Base-by-base conservation (phyloP, 371 early-diverging fungal species). In the Apophysomyces elegans region DNA sequence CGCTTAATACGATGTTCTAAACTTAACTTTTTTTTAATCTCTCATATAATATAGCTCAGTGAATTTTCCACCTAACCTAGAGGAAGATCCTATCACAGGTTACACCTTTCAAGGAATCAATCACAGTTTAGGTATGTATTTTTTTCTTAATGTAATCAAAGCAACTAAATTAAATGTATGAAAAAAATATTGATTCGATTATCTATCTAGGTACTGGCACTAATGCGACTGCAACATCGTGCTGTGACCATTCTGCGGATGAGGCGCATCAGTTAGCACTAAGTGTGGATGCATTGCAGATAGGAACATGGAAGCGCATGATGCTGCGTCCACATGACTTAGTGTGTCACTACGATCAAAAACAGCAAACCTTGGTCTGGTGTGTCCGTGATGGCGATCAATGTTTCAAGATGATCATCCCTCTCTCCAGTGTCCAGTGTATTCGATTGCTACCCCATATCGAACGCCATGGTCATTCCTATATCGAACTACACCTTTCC, bases 221-320 rank as follows among this genome's bases (percentile, higher is more conserved):
- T 26, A 26, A 26, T 26, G 32, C 32, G 3, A 26, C 32, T 26
- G 16, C 46, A 45, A 45, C 16, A 45, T 13, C 46, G 16, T 50
- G 54, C 54, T 50, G 54, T 50, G 54, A 50, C 21, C 21, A 9
- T 9, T 21, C 54, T 5, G 18, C 32, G 16, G 54, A 50, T 21
- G 21, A 50, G 11, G 21, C 54, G 21, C 16, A 21, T 26, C 54
- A 50, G 8, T 26, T 50, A 16, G 38, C 9, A 38, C 39, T 74
- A 8, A 58, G 71, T 68, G 85, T 76, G 21, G 84, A 87, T 56
- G 86, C 88, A 12, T 69, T 91, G 36, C 72, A 82, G 14, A 88
- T 91, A 59, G 92, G 92, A 56, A 86, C 83, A 7, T 91, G 92
- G 92, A 86, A 90, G 58, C 84, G 92, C 38, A 84, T 90, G 62